These are phyloP conservation scores for Didymella pomorum DNA, from an alignment of 2,329 filamentous ascomycete genomes.

Conservation along the genomic window DNA sequence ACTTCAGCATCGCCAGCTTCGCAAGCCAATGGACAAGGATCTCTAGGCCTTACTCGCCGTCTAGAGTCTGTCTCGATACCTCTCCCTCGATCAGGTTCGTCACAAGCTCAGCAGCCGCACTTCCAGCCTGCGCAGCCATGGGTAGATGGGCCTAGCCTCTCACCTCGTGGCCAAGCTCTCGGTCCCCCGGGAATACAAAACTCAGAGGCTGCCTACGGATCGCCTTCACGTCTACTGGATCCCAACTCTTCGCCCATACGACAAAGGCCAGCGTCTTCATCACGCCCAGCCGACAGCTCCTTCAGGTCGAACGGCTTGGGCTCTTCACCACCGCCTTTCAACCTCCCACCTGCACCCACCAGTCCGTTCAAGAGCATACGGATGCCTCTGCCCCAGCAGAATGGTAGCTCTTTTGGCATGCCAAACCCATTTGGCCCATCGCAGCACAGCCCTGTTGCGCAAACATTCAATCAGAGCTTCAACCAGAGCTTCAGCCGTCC, in stretches of 20 bases:
- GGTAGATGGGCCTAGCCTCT: conserved; percentile 55
- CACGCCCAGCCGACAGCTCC: conserved; percentile 27
- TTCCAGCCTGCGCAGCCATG: conserved; percentile 39
- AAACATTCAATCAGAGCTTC: conserved; percentile 28
- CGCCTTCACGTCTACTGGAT: conserved; percentile 37
- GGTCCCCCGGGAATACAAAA: conserved; percentile 53
- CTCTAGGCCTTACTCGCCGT: conserved; percentile 18
- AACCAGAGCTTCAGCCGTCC: conserved; percentile 44
- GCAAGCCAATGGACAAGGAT: conserved; percentile 30
- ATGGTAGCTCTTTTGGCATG: conserved; percentile 38
- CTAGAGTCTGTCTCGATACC: conserved; percentile 37
- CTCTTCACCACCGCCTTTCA: conserved; percentile 48
- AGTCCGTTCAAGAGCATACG: conserved; percentile 41
- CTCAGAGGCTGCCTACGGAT: conserved; percentile 49
- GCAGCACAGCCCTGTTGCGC: conserved; percentile 23
- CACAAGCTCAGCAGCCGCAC: conserved; percentile 31
- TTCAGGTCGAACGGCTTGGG: conserved; percentile 32
- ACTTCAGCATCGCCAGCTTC: conserved; percentile 58
- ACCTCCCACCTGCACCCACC: conserved; percentile 34
- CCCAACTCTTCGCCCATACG: conserved; percentile 41
- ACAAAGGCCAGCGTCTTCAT: conserved; percentile 33
- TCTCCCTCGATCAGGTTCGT: conserved; percentile 18
- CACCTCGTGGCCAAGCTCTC: conserved; percentile 55
- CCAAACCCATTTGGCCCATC: conserved; percentile 36
- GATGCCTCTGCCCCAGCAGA: conserved; percentile 35